Base-by-base conservation (phyloP, 2,329 filamentous ascomycete genomes). In the Trichoderma koningii region DNA sequence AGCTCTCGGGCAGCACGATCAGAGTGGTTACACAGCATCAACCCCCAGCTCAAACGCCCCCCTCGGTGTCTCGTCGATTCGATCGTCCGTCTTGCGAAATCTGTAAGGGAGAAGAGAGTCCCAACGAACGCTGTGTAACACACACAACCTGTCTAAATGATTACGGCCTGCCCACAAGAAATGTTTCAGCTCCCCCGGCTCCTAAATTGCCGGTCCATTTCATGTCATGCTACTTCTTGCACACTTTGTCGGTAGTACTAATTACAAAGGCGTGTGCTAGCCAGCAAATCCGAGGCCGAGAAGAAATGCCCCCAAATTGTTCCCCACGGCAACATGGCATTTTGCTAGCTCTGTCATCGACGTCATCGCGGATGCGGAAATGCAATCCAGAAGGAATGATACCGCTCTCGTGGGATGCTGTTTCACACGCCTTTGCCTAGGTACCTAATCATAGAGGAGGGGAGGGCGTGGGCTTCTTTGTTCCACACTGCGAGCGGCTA, bases 11-110 rank as follows among this genome's bases (percentile, higher is more conserved):
- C 26, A 44, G 45, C 53, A 47, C 45, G 34, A 38, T 38, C 34
- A 28, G 26, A 19, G 50, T 63, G 50, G 59, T 63, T 55, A 63
- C 59, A 63, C 59, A 63, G 59, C 50, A 55, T 63, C 19, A n/a
- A 15, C 17, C 21, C 21, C 10, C 12, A n/a, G 41, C 3, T 21
- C 14, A 23, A 23, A 44, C 17, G 41, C 38, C 10, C 34, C 34
- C 10, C 34, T 34, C 1, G 34, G 7, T 45, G 23, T 44, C 12
- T 15, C 15, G n/a, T 28, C 19, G 15, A 7, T 34, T 34, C 26
- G 19, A 26, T 28, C 23, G 48, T 34, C 19, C 38, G 14, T 12
- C 12, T 3, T 2, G 3, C 0, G 10, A 15, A 48, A 47, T 26
- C 59, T 62, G 59, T 53, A 47, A 55, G 59, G 42, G 50, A 63